Conservation (phyloP, 768 basidiomycete species). For the Cyclocybe cylindracea region DNA sequence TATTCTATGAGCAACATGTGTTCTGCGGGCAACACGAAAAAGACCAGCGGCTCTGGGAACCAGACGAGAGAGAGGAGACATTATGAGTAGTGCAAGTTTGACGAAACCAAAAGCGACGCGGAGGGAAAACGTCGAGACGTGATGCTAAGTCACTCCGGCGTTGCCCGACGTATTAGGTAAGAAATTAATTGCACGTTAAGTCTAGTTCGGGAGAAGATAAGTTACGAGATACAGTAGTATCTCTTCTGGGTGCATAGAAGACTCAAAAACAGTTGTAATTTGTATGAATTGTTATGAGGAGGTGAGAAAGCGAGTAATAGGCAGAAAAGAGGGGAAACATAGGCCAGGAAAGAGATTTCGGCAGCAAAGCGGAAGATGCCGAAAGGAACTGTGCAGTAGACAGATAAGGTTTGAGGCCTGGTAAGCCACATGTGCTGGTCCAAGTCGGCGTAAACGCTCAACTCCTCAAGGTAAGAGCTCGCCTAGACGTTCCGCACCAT, state of each 20-base stretch:
- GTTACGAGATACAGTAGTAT: no score
- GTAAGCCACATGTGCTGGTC: conserved; percentile 44
- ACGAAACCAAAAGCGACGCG: conserved; percentile 12
- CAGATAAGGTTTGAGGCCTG: conserved; percentile 41
- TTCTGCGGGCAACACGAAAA: conserved; percentile 40
- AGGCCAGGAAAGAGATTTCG: conserved; percentile 15
- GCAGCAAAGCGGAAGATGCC: conserved; percentile 27
- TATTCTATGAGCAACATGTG: conserved; percentile 32
- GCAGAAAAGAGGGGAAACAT: not conserved
- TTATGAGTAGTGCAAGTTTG: conserved; percentile 23
- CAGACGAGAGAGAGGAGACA: conserved; percentile 56
- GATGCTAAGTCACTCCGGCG: conserved; percentile 14
- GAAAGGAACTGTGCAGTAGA: conserved; percentile 43
- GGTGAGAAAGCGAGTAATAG: not conserved
- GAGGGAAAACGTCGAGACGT: conserved; percentile 14
- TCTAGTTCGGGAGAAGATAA: not conserved
- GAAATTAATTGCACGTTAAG: not conserved
- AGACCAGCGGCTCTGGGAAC: conserved; percentile 45
- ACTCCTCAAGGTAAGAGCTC: conserved; percentile 49
- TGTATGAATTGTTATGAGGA: not conserved
- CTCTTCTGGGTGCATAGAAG: no score
- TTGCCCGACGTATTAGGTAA: conserved; percentile 15
- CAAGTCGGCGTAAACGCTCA: conserved; percentile 46
- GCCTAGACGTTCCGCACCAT: conserved; percentile 21
- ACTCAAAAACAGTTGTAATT: no score